A percentile compares a stretch with the other conserved stretches of the same genome.
Conservation (phyloP, 805 yeast genomes). For the Lachancea cidri region DNA sequence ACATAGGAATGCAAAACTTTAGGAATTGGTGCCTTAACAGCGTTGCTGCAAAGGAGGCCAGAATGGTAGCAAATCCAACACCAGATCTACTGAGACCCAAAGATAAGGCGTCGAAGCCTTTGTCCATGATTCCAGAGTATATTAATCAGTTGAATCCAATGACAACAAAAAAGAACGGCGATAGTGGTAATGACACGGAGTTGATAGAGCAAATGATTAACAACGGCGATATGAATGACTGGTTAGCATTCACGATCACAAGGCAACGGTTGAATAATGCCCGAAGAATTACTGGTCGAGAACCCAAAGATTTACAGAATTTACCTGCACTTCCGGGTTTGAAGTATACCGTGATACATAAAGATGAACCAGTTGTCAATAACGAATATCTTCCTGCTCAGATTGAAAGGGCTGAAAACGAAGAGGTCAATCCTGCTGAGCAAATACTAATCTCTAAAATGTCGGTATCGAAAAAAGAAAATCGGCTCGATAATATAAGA, state of each 20-base stretch:
- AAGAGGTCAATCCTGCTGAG: slow-evolving; percentile 18
- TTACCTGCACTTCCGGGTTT: slow-evolving; percentile 26
- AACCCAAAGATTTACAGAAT: slow-evolving; percentile 13
- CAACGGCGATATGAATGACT: slow-evolving; percentile 34
- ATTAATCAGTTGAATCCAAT: slow-evolving; percentile 22
- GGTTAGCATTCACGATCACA: slow-evolving; percentile 32
- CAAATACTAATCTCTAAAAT: slow-evolving; percentile 37
- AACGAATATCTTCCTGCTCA: slow-evolving; percentile 33
- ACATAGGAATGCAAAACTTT: slow-evolving; percentile 45
- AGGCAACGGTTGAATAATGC: slow-evolving; percentile 26
- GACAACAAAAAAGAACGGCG: slow-evolving; percentile 9
- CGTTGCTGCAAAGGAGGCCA: slow-evolving; percentile 39
- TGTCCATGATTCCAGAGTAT: slow-evolving; percentile 30
- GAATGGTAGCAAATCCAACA: slow-evolving; percentile 35
- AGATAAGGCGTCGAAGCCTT: slow-evolving; percentile 17
- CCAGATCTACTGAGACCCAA: slow-evolving; percentile 21
- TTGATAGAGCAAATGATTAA: slow-evolving; percentile 28
- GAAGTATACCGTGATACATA: slow-evolving; percentile 17
- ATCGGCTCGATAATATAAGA: slow-evolving; percentile 26
- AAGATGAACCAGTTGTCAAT: slow-evolving; percentile 12
- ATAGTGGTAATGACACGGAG: slow-evolving; percentile 18
- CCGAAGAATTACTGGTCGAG: slow-evolving; percentile 19
- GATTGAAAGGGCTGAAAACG: slow-evolving; percentile 33
- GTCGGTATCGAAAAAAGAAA: slow-evolving; percentile 34
- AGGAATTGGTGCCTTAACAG: slow-evolving; percentile 51